phyloP scores from a whole-genome alignment of 2,329 filamentous ascomycete genomes.

The Trichoderma sp. region DNA sequence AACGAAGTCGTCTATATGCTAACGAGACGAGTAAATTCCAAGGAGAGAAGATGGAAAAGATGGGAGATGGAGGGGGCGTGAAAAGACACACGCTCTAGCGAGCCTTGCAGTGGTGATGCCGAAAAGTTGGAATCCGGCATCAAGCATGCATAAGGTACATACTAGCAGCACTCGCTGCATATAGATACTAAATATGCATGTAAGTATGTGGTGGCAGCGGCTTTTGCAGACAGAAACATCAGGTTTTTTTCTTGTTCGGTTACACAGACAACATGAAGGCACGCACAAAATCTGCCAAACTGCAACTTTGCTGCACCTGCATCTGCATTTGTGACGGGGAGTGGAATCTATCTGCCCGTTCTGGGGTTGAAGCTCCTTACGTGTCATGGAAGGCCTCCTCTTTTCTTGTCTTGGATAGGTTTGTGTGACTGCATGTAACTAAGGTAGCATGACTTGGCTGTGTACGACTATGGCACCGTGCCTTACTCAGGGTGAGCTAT shows the following conservation, averaged over 20 bases:
- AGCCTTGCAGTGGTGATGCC: conserved; percentile 5
- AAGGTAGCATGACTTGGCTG: too few species aligned
- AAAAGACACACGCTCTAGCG: neutral
- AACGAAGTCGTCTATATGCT: neutral
- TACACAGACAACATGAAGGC: neutral
- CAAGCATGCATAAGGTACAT: conserved; percentile 15
- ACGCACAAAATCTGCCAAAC: neutral
- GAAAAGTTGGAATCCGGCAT: conserved; percentile 23
- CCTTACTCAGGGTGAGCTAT: too few species aligned
- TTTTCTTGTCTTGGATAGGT: neutral
- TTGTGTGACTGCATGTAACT: neutral
- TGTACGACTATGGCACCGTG: too few species aligned
- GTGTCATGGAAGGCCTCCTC: conserved; percentile 5
- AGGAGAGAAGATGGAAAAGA: neutral
- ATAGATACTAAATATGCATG: too few species aligned
- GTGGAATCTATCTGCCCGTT: too few species aligned
- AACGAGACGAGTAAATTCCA: conserved; percentile 7
- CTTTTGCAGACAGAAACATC: too few species aligned
- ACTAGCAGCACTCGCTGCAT: too few species aligned
- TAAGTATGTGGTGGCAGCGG: neutral
- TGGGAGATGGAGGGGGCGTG: conserved; percentile 15
- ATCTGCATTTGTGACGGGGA: neutral
- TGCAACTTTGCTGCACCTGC: neutral
- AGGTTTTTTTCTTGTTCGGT: too few species aligned
- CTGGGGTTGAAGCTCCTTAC: neutral